These are phyloP conservation scores for Phyllosticta citriasiana DNA, from an alignment of 2,329 filamentous ascomycete genomes.

Conservation along the genomic window DNA sequence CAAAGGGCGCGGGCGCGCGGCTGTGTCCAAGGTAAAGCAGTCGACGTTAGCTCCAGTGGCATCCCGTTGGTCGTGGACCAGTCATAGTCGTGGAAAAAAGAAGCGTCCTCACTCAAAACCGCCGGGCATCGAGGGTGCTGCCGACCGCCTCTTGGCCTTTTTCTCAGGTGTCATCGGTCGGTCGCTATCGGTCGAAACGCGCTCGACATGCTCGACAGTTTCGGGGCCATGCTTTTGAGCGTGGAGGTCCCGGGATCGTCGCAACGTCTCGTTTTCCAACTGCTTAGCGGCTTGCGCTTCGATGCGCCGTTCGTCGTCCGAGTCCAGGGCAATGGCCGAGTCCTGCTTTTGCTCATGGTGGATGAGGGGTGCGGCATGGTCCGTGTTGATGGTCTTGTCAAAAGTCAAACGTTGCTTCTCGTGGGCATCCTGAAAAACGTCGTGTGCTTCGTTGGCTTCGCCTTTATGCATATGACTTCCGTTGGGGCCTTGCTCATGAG, in stretches of 20 bases:
- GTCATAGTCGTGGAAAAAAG: not conserved
- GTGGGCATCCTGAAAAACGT: slow-evolving; percentile 14
- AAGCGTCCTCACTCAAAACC: slow-evolving; percentile 9
- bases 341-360: slow-evolving; percentile 7
- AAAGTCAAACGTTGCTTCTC: slow-evolving; percentile 24
- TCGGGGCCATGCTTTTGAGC: not conserved
- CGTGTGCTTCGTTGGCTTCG: slow-evolving; percentile 25
- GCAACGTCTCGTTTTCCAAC: slow-evolving; percentile 16
- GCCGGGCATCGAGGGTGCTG: slow-evolving; percentile 6
- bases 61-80: not conserved
- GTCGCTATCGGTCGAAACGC: not conserved
- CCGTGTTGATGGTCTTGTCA: not conserved
- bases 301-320: slow-evolving; percentile 24
- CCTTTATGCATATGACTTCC: slow-evolving; percentile 7
- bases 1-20: slow-evolving; percentile 6
- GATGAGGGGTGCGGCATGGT: not conserved
- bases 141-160: not conserved
- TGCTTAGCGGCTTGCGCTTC: slow-evolving; percentile 27
- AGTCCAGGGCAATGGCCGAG: slow-evolving; percentile 13
- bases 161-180: slow-evolving; percentile 1
- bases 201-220: slow-evolving; percentile 3
- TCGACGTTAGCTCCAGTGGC: slow-evolving; percentile 2
- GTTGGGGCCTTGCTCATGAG: not conserved
- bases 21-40: not conserved
- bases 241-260: not conserved